A percentile compares a stretch with the other conserved stretches of the same genome.
phyloP scores from a whole-genome alignment of 2,329 filamentous ascomycete species.

The Allantophomopsis lycopodina region DNA sequence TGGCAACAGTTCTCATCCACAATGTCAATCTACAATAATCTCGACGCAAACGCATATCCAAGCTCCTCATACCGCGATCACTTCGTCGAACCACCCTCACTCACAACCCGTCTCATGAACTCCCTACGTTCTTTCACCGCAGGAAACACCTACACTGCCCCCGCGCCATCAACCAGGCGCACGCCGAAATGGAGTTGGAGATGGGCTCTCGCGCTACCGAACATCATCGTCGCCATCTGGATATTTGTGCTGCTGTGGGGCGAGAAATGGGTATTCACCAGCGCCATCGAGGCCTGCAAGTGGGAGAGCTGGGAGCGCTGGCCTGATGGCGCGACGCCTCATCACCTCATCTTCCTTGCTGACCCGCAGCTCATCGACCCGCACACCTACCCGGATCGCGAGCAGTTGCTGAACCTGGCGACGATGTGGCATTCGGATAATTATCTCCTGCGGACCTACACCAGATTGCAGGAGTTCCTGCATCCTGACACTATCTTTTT shows the following conservation, averaged over 20 bases:
- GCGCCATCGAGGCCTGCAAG: conserved; percentile 55
- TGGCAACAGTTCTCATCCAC: no score
- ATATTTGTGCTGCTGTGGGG: conserved; percentile 68
- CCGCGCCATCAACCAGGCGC: conserved; percentile 2
- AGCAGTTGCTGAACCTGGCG: conserved; percentile 54
- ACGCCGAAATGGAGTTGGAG: conserved; percentile 30
- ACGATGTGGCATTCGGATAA: conserved; percentile 72
- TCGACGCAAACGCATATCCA: no score
- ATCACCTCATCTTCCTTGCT: conserved; percentile 56
- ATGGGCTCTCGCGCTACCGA: conserved; percentile 47
- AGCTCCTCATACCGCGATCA: conserved; percentile 10
- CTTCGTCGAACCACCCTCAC: conserved; percentile 12
- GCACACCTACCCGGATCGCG: conserved; percentile 59
- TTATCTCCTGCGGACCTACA: conserved; percentile 75
- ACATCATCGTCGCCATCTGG: conserved; percentile 62
- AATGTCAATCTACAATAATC: no score
- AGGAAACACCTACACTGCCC: conserved; percentile 6
- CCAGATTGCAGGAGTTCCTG: conserved; percentile 59
- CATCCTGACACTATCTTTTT: conserved; percentile 85
- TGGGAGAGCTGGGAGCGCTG: conserved; percentile 91
- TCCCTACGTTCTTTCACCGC: conserved; percentile 5
- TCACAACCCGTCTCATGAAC: conserved; percentile 11
- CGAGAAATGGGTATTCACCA: conserved; percentile 65
- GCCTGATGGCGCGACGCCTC: conserved; percentile 67
- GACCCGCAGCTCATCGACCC: conserved; percentile 65